These are phyloP conservation scores for Metarhizium anisopliae DNA, from an alignment of 2,329 filamentous ascomycete genomes.

Conservation along the genomic window DNA sequence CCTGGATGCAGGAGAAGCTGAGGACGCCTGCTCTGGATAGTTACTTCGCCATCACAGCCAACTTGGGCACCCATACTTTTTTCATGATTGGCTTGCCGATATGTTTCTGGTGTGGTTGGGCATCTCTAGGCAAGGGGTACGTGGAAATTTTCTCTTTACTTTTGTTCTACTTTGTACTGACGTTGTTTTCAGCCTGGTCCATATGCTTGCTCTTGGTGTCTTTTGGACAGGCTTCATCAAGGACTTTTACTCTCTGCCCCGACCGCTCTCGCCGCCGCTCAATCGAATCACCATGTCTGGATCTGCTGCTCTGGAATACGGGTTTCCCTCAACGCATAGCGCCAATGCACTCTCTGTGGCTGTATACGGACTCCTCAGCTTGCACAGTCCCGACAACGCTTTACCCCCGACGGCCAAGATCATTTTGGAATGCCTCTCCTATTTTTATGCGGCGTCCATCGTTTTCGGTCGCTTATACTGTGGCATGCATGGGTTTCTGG, in stretches of 20 bases:
- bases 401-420: conserved; percentile 50
- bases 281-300: conserved; percentile 97
- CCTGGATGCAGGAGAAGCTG: conserved; percentile 70
- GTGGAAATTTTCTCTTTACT: conserved; percentile 22
- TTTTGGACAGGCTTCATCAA: conserved; percentile 92
- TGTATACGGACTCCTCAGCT: conserved; percentile 66
- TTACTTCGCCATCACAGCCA: conserved; percentile 95
- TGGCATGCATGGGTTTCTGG: conserved; percentile 96
- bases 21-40: conserved; percentile 82
- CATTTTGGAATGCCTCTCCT: conserved; percentile 59
- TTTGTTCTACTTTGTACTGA: background rate
- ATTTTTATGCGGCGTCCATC: conserved; percentile 84
- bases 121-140: conserved; percentile 77
- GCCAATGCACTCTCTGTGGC: conserved; percentile 95
- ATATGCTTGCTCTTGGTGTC: conserved; percentile 69
- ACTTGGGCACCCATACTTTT: conserved; percentile 94
- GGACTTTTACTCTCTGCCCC: conserved; percentile 84
- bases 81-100: conserved; percentile 95
- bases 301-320: conserved; percentile 89
- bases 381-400: conserved; percentile 57
- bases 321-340: conserved; percentile 93
- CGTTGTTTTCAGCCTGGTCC: conserved; percentile 45
- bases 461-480: conserved; percentile 89
- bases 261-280: conserved; percentile 84
- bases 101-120: conserved; percentile 92